Base-by-base conservation (phyloP, 768 basidiomycete genomes). In the Coprinopsis marcescibilis region DNA sequence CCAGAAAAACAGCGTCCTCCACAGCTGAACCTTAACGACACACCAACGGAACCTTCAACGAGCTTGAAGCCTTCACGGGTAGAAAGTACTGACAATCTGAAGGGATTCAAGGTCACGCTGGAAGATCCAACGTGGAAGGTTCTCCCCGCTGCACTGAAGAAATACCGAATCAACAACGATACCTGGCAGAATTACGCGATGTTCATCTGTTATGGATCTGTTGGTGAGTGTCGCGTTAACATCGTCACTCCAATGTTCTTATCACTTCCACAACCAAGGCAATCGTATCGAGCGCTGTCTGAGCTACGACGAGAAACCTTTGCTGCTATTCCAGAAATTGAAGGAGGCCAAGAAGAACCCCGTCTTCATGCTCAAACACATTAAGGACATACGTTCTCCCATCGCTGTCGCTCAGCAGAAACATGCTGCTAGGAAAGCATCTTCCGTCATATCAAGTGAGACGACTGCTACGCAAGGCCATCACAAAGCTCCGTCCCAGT, bases 41-140 rank as follows among this genome's bases (percentile, higher is more conserved):
- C 63, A 6, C 59, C 66, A 30, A 64, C 60, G 49, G 52, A 58
- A 27, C 63, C 64, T 6, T 54, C 61, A 23, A 56, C 65, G 12
- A 64, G n/a, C n/a, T n/a, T 72, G 2, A 80, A 78, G 54, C 71
- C 77, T 0, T 63, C 65, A 15, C 71, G 79, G 24, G 80, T 83
- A 57, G 85, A 89, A 33, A 87, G 79, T 54, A 68, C 70, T n/a
- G 74, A 76, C 57, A 90, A 89, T 55, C 73, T 90, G 52, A 91
- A 94, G 70, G 90, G 86, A 58, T 98, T 99, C 79, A 92, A 95
- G 65, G 95, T 99, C 50, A 96, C 89, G 54, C 64, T 99, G 48
- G 95, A 98, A 45, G 96, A 99, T 62, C 96, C 96, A 0, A 96
- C 95, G 25, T 98, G 89, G 86, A 98, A 98, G 61, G 96, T 99